phyloP scores from a whole-genome alignment of 2,329 filamentous ascomycete species.

The Pseudogymnoascus sp. region DNA sequence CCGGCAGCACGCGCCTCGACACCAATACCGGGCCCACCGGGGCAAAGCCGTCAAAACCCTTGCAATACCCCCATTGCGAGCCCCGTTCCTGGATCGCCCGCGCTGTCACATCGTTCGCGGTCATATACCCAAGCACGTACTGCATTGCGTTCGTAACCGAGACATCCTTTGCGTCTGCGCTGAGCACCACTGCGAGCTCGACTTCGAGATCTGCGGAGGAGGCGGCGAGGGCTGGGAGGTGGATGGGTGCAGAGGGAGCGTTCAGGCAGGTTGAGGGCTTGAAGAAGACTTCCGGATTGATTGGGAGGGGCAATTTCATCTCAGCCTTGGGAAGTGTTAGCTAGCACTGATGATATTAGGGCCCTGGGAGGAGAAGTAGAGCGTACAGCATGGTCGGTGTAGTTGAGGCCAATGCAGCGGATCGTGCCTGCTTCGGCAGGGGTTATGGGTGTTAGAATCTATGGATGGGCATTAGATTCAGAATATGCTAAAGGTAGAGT shows the following conservation, averaged over 20 bases:
- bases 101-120: slow-evolving; percentile 54
- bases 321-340: slow-evolving; percentile 37
- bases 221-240: slow-evolving; percentile 43
- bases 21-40: slow-evolving; percentile 44
- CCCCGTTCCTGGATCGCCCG: slow-evolving; percentile 46
- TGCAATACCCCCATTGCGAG: slow-evolving; percentile 49
- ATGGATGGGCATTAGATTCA: slow-evolving; percentile 15
- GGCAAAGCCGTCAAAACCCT: slow-evolving; percentile 49
- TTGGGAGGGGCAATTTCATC: slow-evolving; percentile 42
- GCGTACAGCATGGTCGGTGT: slow-evolving; percentile 26
- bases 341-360: neutral
- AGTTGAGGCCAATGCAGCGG: slow-evolving; percentile 50
- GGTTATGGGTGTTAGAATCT: slow-evolving; percentile 42
- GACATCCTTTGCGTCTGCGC: slow-evolving; percentile 37
- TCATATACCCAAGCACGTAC: slow-evolving; percentile 56
- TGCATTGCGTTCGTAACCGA: slow-evolving; percentile 45
- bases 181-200: slow-evolving; percentile 13
- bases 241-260: slow-evolving; percentile 43
- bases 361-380: neutral
- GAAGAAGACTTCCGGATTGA: slow-evolving; percentile 48
- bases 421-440: slow-evolving; percentile 45
- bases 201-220: slow-evolving; percentile 36
- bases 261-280: slow-evolving; percentile 47
- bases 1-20: slow-evolving; percentile 30
- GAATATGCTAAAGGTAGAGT: slow-evolving; percentile 27